Evolutionary conservation across 2,329 filamentous ascomycete genomes (phyloP), one percentile per base, ranked within the genome.

Genomic region (Apiospora koreana): DNA sequence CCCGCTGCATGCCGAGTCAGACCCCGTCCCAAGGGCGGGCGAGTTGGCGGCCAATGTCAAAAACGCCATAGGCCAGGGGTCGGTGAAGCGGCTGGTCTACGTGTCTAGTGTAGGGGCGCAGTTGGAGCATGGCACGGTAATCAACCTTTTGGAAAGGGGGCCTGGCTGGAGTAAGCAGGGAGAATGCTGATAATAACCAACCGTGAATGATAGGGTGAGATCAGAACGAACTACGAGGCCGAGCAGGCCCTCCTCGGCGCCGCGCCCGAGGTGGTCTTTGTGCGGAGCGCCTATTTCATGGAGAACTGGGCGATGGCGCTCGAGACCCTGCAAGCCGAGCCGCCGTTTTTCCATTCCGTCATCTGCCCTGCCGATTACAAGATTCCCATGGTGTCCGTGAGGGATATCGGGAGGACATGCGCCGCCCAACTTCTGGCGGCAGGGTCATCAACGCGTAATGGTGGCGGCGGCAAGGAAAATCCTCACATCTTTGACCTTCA

Each of bases 211-310:
- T 46, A 82, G 81, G 81, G 81, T 4, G 81, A 83, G 43, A 78
- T 83, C 50, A 75, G 75, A 23, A 78, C 77, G 0, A 83, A 82
- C 46, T 75, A 82, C 68, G 75, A 73, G 1, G 79, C 79, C 0
- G 81, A 83, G 65, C 45, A 43, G 6, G 45, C 70, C 18, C 65
- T 75, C 5, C 23, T 31, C 4, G 71, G 71, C 25, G 71, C 71
- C 1, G 72, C 73, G 1, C 71, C 72, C 9, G 73, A 76, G 71
- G 73, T 81, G 1, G 70, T 79, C 16, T 77, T 82, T 54, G 75
- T 81, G 1, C 76, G 81, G 7, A 79, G 76, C 62, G 71, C 72
- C 0, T 83, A 80, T 72, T 82, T 83, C 42, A 82, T 82, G 79
- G 80, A 83, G 71, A 82, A 82, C 65, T 82, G 81, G 81, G 75